Conservation (phyloP, 345 rosid genomes). For the Eucalyptus shirleyi region DNA sequence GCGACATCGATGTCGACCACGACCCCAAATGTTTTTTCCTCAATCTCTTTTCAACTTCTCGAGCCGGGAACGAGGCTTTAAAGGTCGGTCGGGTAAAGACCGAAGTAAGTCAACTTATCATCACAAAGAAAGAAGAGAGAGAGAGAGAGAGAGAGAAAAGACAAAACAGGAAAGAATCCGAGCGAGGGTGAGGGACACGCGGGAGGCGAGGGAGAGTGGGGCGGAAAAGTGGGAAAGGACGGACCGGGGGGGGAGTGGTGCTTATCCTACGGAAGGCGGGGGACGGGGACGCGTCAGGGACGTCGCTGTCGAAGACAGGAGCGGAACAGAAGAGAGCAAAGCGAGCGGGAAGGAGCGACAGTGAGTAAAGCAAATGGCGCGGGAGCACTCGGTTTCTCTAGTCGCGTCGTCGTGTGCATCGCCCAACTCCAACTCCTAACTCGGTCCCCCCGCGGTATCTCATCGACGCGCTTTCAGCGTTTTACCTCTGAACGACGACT, state of each 20-base stretch:
- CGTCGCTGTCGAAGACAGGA: background rate
- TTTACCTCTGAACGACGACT: background rate
- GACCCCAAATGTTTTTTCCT: background rate
- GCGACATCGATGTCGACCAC: background rate
- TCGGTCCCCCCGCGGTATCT: background rate
- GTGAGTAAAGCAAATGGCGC: background rate
- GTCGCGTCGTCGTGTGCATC: background rate
- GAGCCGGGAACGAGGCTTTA: background rate
- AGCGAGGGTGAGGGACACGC: background rate
- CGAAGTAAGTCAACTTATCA: background rate
- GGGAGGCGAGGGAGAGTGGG: background rate
- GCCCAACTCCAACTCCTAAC: background rate
- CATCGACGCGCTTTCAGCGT: background rate
- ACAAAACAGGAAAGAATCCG: too few species aligned
- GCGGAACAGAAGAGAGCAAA: background rate
- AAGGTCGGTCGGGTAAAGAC: background rate
- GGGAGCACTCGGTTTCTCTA: background rate
- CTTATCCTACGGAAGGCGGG: background rate
- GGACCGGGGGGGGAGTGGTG: background rate
- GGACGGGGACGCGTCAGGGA: background rate
- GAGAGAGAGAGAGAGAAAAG: background rate
- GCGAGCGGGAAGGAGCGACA: background rate
- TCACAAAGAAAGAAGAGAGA: too few species aligned
- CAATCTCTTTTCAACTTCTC: background rate
- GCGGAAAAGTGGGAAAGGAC: background rate